Evolutionary conservation across 305 asterid genomes (phyloP), one percentile per base, ranked within the genome.

Genomic region (Rubia peregrina): DNA sequence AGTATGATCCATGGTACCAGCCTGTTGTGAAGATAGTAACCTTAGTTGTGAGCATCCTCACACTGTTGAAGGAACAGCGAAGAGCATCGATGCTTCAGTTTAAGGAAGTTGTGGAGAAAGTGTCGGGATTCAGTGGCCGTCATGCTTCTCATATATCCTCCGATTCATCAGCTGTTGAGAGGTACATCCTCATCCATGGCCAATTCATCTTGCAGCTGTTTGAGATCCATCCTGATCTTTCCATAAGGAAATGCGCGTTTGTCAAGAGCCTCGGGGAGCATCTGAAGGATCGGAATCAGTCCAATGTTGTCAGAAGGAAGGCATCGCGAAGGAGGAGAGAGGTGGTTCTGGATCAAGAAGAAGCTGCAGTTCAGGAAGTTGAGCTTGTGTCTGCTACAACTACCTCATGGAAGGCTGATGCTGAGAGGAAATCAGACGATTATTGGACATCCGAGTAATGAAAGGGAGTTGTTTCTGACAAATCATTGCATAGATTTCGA

Each of bases 381-480:
- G 33, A 11, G 33, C 69, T 16, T 38, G 69, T 61, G 70, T 59
- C 70, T 2, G 78, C 74, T 49, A 69, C 78, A 7, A 69, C 70
- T 12, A 75, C 78, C 65, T 38, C 80, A 76, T 40, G 80, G 80
- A 61, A 48, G 76, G 62, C 48, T 65, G 59, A 65, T 76, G 68
- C 70, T 65, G 9, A 67, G 70, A 67, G 80, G 76, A 36, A 43
- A 21, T 40, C 60, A 76, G 72, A 76, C 80, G 6, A 36, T 76
- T 12, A 73, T 76, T 19, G 76, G 76, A 38, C 13, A 68, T 24
- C 11, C 55, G 7, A 66, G 70, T 24, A 71, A 76, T 13, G 43
- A 71, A 51, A 61, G 65, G 57, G 80, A 76, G 60, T 61, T 76
- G 42, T 76, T 76, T 72, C 43, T 76, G 48, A 76, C 80, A 43